Evolutionary conservation across 352 stramenopile species (phyloP), one percentile per base, ranked within the genome.

Genomic region (Hyaloperonospora brassicae): DNA sequence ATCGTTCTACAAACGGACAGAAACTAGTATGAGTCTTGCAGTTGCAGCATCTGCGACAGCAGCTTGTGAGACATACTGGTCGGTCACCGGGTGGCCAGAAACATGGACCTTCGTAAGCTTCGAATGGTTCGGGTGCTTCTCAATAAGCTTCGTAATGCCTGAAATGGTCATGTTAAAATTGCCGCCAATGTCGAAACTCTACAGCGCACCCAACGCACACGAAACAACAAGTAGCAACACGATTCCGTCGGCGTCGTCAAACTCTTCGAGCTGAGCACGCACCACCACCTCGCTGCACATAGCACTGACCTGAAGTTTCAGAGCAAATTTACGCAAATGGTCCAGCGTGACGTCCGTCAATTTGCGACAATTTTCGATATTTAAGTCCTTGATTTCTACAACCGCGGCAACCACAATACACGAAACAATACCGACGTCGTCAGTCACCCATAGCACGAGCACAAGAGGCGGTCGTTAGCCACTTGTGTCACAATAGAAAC

Each of bases 141-240:
- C 85, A 55, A 95, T 89, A 25, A 95, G 70, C 63, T 89, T 89
- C 9, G 80, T 93, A 62, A 95, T 87, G 35, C 78, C 85, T 10
- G 64, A 43, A 54, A 95, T 74, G 27, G 84, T 93, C 85, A 95
- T 95, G 64, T 95, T 95, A 56, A 93, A 93, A 61, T 93, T 86
- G 6, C 85, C 85, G 12, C 85, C 79, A 2, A 95, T 49, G 43
- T 95, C 85, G 49, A 95, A 80, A 58, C 81, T 87, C 81, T 95
- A 35, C 23, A 62, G 6, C 21, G 41, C 10, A 58, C 3, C 27
- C 27, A 31, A 8, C 27, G 27, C 27, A n/a, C 27, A 31, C 27
- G 7, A 31, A 3, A 31, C 27, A 7, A 31, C 3, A 31, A 31
- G 27, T 31, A 31, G 13, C 43, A 59, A 22, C 17, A 41, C 17